Conservation (phyloP, 768 basidiomycete species). For the Pluteus cervinus region DNA sequence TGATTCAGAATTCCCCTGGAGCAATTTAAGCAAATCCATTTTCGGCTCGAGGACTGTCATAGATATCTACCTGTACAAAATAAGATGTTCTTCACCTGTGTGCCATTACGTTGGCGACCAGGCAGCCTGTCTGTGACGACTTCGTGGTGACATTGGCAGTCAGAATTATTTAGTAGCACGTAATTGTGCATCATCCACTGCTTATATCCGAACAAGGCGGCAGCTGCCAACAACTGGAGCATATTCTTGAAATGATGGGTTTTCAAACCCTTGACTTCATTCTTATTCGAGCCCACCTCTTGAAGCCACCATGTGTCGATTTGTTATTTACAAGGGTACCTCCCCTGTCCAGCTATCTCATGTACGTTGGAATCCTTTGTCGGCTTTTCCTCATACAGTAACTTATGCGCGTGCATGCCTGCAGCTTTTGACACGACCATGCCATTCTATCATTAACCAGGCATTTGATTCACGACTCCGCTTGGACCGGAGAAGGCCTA, state of each 20-base stretch:
- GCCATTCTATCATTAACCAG: slow-evolving; percentile 96
- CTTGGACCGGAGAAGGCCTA: slow-evolving; percentile 74
- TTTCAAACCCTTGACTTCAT: too few relatives aligned
- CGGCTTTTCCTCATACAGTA: slow-evolving; percentile 4
- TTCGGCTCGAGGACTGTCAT: not conserved
- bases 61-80: too few relatives aligned
- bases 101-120: too few relatives aligned
- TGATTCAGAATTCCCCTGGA: slow-evolving; percentile 18
- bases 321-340: slow-evolving; percentile 94
- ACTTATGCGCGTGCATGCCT: slow-evolving; percentile 4
- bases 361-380: slow-evolving; percentile 33
- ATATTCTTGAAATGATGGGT: too few relatives aligned
- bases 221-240: too few relatives aligned
- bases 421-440: slow-evolving; percentile 86
- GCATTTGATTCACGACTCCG: slow-evolving; percentile 92
- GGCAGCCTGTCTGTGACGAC: too few relatives aligned
- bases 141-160: not conserved
- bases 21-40: not conserved
- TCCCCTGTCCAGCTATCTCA: slow-evolving; percentile 89
- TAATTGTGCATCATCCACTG: too few relatives aligned
- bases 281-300: too few relatives aligned
- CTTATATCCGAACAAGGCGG: too few relatives aligned
- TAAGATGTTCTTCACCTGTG: too few relatives aligned
- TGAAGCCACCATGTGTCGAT: slow-evolving; percentile 90
- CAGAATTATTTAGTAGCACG: too few relatives aligned